Base-by-base conservation (phyloP, 2,329 filamentous ascomycete species). In the Clonostachys rosea region DNA sequence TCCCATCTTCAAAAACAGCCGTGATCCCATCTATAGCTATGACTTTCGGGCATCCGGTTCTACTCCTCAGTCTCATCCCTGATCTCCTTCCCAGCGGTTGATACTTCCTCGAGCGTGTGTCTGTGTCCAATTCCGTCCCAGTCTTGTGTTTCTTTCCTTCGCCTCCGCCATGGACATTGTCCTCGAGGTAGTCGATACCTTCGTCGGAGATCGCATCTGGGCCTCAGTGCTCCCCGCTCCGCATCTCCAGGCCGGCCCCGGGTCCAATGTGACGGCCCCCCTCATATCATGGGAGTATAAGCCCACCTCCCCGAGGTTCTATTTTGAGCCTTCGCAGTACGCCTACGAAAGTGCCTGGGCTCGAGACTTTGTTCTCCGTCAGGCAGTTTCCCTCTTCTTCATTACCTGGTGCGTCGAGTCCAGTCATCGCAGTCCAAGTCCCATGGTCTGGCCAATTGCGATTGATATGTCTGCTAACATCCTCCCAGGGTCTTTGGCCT, bases 101-200 rank as follows among this genome's bases (percentile, higher is more conserved):
- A 30, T 5, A 30, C 24, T 30, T 30, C 24, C 8, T 30, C 24
- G 24, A 30, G 24, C 24, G 24, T 30, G 24, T 30, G 24, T 30
- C 9, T 30, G 24, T 30, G 24, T 30, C 24, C 2, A 30, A 30
- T 30, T 30, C 24, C 24, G 24, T 2, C 24, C 24, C 24, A 30
- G 24, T 30, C 24, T 30, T 30, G 24, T 30, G 24, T 30, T 30
- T 30, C 24, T 30, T 30, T 30, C 9, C 24, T 30, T 30, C 10
- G 24, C 34, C 43, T 20, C 17, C 71, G 74, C 64, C 67, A 96
- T 97, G 92, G 92, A 97, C 76, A 83, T 96, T 70, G 83, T 94
- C 42, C 86, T 96, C 55, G 91, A 96, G 69, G 59, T 91, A 50
- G 79, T 82, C 68, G 92, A 97, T 70, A 89, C 85, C 58, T 89